Base-by-base conservation (phyloP, 2,329 filamentous ascomycete genomes). In the Ceratocystis ficicola region DNA sequence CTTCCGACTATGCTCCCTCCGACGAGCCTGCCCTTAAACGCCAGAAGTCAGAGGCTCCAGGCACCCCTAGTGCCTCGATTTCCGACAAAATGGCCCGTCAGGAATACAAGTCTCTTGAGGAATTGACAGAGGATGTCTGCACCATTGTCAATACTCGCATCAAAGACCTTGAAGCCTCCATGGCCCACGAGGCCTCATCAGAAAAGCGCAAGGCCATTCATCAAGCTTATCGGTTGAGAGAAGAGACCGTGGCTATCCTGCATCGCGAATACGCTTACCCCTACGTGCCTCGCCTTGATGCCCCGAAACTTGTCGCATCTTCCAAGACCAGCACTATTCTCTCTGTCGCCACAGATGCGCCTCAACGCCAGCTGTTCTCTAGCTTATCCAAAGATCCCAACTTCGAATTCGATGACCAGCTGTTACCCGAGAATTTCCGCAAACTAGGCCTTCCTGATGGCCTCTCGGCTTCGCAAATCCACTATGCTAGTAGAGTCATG, bases 291-390 rank as follows among this genome's bases (percentile, higher is more conserved):
- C 55, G 55, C 17, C 61, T 46, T 15, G 63, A 65, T 20, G 63
- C 36, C 59, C 55, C 55, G 8, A 59, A 28, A 28, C 30, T 59
- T 36, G 17, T 59, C 55, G 55, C 55, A 59, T 63, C 60, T 1
- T 59, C 60, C n/a, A 66, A 66, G 57, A 65, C 64, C 3, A 65
- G 61, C 65, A 81, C 85, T 17, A 86, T 93, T 5, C 78, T 96
- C 67, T 93, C 89, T 0, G 78, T 95, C 0, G 86, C 86, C 70
- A 90, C 89, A 65, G 88, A 86, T 70, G 88, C 88, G 50, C 85
- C 86, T 1, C 85, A 85, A 59, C 82, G 88, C 44, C 88, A 93
- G 68, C 78, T 96, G 3, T 96, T 94, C 73, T 95, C 93, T 3
- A 95, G 92, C 74, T 78, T 96, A 62, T 89, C 76, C 7, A 60